These are phyloP conservation scores for Sclerotinia subarctica DNA, from an alignment of 2,329 filamentous ascomycete genomes.

Conservation along the genomic window DNA sequence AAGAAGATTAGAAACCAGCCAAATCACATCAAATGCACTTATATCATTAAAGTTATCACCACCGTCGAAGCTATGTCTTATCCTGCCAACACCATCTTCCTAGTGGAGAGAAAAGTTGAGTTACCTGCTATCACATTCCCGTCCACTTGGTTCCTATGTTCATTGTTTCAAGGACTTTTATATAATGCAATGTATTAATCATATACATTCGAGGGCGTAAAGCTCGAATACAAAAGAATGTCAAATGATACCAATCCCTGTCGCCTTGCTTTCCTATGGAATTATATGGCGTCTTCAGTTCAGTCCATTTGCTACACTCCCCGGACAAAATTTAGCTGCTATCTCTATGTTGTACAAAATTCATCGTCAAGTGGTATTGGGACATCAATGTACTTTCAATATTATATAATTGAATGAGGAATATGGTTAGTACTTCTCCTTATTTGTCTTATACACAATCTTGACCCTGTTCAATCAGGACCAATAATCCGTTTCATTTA, in stretches of 20 bases:
- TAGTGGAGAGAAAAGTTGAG: not conserved
- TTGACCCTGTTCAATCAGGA: not conserved
- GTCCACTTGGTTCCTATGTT: not conserved
- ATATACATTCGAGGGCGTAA: not conserved
- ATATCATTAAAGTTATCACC: not conserved
- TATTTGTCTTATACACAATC: not conserved
- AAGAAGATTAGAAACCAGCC: not conserved
- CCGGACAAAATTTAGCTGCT: conserved; percentile 38
- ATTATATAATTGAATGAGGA: conserved; percentile 43
- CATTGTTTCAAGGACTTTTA: not conserved
- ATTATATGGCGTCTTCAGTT: conserved; percentile 37
- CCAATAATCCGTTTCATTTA: no score
- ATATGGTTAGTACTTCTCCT: conserved; percentile 36
- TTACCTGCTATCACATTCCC: not conserved
- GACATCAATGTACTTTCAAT: conserved; percentile 45
- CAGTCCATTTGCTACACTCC: conserved; percentile 38
- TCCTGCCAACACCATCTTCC: not conserved
- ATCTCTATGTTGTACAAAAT: conserved; percentile 34
- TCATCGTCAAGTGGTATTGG: conserved; percentile 45
- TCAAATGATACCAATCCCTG: not conserved
- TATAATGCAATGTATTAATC: not conserved
- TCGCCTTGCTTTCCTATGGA: conserved; percentile 7
- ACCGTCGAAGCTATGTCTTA: not conserved
- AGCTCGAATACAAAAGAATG: not conserved
- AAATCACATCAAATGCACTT: not conserved